Conservation (phyloP, 495 filamentous ascomycete genomes). For the Neurospora sp. region DNA sequence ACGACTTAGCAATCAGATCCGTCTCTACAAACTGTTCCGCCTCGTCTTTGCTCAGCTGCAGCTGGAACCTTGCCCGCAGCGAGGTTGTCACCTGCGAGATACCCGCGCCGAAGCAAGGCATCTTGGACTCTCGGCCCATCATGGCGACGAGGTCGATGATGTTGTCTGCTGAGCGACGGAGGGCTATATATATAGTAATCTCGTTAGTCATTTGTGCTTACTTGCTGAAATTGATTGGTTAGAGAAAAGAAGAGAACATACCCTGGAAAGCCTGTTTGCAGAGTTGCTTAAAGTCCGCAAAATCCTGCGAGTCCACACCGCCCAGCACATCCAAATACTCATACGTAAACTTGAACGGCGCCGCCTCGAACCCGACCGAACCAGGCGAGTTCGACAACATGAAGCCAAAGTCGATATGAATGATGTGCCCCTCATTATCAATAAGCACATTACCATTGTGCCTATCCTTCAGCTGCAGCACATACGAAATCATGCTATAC, state of each 20-base stretch:
- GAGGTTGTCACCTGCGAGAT: constrained; percentile 49
- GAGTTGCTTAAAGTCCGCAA: constrained; percentile 55
- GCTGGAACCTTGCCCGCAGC: constrained; percentile 56
- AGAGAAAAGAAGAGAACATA: constrained; percentile 16
- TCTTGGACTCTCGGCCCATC: constrained; percentile 66
- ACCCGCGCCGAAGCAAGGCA: constrained; percentile 65
- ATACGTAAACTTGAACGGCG: constrained; percentile 68
- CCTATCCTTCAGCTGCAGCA: constrained; percentile 69
- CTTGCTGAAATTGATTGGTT: not conserved
- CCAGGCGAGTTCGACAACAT: constrained; percentile 75
- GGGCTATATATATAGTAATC: constrained; percentile 28
- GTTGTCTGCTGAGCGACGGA: constrained; percentile 60
- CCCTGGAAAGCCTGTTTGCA: constrained; percentile 70
- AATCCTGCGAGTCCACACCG: constrained; percentile 50
- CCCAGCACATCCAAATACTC: constrained; percentile 71
- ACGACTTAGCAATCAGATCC: constrained; percentile 58
- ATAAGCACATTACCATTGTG: constrained; percentile 75
- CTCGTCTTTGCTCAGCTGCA: constrained; percentile 64
- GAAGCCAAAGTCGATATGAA: constrained; percentile 77
- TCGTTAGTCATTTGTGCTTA: not conserved
- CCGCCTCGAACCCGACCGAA: constrained; percentile 66
- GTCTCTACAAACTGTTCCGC: constrained; percentile 64
- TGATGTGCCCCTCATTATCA: constrained; percentile 68
- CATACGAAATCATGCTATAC: constrained; percentile 66
- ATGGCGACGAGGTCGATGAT: constrained; percentile 63